phyloP scores from a whole-genome alignment of 306 rosid species.

The Luffa aegyptiaca region DNA sequence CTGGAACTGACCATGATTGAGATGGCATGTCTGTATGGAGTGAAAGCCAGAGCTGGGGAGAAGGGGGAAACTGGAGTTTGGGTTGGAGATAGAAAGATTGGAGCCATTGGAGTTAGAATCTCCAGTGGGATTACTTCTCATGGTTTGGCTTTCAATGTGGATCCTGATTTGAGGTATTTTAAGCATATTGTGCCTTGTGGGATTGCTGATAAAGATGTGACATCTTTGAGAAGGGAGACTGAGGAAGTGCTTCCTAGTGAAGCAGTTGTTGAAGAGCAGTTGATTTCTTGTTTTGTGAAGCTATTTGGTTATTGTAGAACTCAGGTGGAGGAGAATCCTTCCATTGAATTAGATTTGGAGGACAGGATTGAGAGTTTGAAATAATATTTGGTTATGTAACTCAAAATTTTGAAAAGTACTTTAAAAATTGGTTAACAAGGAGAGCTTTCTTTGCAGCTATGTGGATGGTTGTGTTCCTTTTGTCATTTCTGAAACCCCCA shows the following conservation, averaged over 20 bases:
- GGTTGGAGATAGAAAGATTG: conserved; percentile 87
- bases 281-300: conserved; percentile 69
- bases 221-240: conserved; percentile 70
- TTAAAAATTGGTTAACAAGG: no score
- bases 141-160: conserved; percentile 85
- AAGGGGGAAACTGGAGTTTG: conserved; percentile 72
- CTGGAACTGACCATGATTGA: conserved; percentile 76
- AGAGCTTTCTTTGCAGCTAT: no score
- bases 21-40: conserved; percentile 53
- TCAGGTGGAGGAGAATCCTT: conserved; percentile 43
- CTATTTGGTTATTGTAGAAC: conserved; percentile 46
- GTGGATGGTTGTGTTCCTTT: no score
- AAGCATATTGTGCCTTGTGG: conserved; percentile 89
- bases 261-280: conserved; percentile 50
- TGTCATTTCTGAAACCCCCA: no score
- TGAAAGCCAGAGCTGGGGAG: conserved; percentile 57
- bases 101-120: conserved; percentile 77
- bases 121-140: conserved; percentile 72
- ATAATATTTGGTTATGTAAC: background rate
- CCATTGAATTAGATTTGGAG: conserved; percentile 7
- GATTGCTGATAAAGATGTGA: conserved; percentile 62
- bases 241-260: conserved; percentile 42
- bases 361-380: background rate
- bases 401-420: no score
- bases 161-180: conserved; percentile 72